Conservation (phyloP, 1,139 yeast genomes). For the Candida sojae region DNA sequence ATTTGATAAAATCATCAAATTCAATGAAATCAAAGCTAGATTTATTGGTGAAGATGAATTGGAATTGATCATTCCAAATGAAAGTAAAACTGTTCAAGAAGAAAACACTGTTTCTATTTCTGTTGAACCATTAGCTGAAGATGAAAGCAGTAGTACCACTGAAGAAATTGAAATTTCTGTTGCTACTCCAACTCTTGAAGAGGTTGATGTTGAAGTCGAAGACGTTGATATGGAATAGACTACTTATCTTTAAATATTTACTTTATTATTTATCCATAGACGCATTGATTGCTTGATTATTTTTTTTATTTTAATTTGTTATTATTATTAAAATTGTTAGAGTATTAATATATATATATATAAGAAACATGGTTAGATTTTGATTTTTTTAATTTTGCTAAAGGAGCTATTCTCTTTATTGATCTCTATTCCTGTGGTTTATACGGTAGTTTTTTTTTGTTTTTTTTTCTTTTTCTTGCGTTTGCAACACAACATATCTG, state of each 20-base stretch:
- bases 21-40: constrained; percentile 40
- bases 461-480: neutral
- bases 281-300: neutral
- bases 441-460: neutral
- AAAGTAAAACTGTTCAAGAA: constrained; percentile 25
- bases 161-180: constrained; percentile 21
- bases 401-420: too few species aligned
- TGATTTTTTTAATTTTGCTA: too few species aligned
- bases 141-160: constrained; percentile 20
- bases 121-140: constrained; percentile 22
- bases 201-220: constrained; percentile 16
- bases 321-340: neutral
- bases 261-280: neutral
- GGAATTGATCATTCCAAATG: constrained; percentile 46
- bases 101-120: constrained; percentile 28
- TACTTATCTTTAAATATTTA: neutral
- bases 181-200: constrained; percentile 10
- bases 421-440: neutral
- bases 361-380: neutral
- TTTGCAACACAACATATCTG: constrained; percentile 8
- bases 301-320: neutral
- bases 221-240: constrained; percentile 17
- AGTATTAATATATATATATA: neutral
- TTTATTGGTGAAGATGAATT: constrained; percentile 43
- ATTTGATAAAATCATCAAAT: constrained; percentile 44